Evolutionary conservation across 2,329 filamentous ascomycete species (phyloP), one percentile per base, ranked within the genome.

Genomic region (Aspergillus candidus): DNA sequence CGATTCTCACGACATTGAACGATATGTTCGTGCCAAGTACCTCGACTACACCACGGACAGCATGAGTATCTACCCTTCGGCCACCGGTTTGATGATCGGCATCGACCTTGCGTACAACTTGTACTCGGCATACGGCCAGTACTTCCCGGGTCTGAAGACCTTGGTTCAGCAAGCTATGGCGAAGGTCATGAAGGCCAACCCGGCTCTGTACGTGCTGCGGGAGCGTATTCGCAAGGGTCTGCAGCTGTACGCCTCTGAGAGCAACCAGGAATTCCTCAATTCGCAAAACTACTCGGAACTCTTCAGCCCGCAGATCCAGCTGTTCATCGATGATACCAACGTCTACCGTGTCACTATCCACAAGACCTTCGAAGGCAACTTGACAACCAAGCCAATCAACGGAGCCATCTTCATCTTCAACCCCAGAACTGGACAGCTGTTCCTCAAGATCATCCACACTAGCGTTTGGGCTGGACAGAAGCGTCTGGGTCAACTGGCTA

Each of bases 341-440:
- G 94, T 98, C 40, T 98, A 98, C 66, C 90, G 93, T 73, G 93
- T 98, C 49, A 98, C 93, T 0, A 98, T 98, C 51, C 93, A 98
- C 77, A 98, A 98, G 80, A 98, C 93, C 0, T 98, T 98, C 51
- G 93, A 98, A 69, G 93, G 93, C 58, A 98, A 98, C 65, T 75
- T 98, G 79, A 98, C 93, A 0, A 98, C 93, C 2, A 98, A 98
- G 71, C 93, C 93, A 3, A 98, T 98, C 77, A 98, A 98, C 66
- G 93, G 93, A 64, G 93, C 94, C 36, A 97, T 98, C 65, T 98
- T 98, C 75, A 98, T 98, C 63, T 97, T 98, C 80, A 98, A 98
- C 66, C 93, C 94, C n/a, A 82, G 91, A 46, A 98, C 93, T 41
- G 93, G 93, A 40, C 93, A 98, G 62, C 72, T 98, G 32, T 98